Base-by-base conservation (phyloP, 805 yeast genomes). In the Kodamaea fukazawae region DNA sequence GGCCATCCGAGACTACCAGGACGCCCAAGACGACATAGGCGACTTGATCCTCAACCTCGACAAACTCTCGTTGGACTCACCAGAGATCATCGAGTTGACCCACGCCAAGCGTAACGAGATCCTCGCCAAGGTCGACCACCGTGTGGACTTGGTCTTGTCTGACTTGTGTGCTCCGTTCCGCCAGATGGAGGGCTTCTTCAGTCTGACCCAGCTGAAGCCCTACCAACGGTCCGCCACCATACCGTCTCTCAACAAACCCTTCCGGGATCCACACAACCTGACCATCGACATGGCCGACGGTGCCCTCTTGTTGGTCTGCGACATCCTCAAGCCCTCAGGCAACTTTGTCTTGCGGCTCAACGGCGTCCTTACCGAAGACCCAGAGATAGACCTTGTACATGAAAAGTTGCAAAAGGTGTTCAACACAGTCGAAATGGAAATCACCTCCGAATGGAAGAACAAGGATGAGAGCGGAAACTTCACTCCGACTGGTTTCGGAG, bases 271-370 rank as follows among this genome's bases (percentile, higher is more conserved):
- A 1, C 33, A 43, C n/a, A 60, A 61, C 31, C 50, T 65, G 15
- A 46, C 62, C 2, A 46, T 67, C 10, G 73, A 69, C 46, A 47
- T 67, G 49, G 70, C 71, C 1, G 73, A 68, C 38, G 71, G 72
- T 0, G 54, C 70, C 2, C 47, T 67, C 25, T 42, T 64, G 3
- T 44, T 68, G 12, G 47, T 58, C 9, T 60, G 67, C 34, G 53
- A 52, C 1, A 38, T 58, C 0, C 50, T 69, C 43, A 51, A 45
- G 29, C 54, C 58, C 10, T 49, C 49, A 2, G 73, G 73, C 1
- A 55, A 49, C 1, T 47, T 67, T 29, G 59, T 69, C 6, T 38
- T 64, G 4, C 47, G 71, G 33, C 40, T 69, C 17, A 40, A 58
- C 7, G 31, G 36, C 7, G 60, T 63, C 1, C 50, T 59, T 30